Evolutionary conservation across 768 basidiomycete genomes (phyloP).

Genomic region (Cystofilobasidium bisporidii): DNA sequence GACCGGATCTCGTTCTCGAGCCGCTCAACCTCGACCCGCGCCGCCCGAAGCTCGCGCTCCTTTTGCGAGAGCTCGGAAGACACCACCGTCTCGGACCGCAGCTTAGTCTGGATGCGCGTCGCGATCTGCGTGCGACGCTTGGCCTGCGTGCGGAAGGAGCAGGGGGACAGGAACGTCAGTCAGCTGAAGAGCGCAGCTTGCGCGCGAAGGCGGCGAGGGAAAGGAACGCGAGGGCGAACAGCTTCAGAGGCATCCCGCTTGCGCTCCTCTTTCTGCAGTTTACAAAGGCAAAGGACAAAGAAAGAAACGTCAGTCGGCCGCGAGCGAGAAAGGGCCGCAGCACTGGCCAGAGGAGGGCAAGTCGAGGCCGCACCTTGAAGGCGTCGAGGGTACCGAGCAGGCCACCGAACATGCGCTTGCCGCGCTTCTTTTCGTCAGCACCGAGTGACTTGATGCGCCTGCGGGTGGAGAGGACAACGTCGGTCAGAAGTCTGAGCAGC

Average conservation of each 20-base stretch:
- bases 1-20: conserved; percentile 13
- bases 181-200: conserved; percentile 12
- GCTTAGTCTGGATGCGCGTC: conserved; percentile 24
- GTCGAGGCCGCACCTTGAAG: conserved; percentile 21
- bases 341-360: no score
- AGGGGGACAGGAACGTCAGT: not conserved
- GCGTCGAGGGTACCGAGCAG: conserved; percentile 22
- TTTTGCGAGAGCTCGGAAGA: conserved; percentile 15
- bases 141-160: not conserved
- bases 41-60: conserved; percentile 5
- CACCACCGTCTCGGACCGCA: conserved; percentile 17
- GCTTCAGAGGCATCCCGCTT: conserved; percentile 24
- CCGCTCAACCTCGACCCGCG: conserved; percentile 6
- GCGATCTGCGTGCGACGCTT: conserved; percentile 22
- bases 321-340: no score
- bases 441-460: conserved; percentile 22
- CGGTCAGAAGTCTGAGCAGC: no score
- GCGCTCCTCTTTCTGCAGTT: conserved; percentile 22
- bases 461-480: not conserved
- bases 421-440: conserved; percentile 27
- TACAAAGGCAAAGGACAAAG: no score
- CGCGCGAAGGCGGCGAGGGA: not conserved
- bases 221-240: not conserved
- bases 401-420: conserved; percentile 22
- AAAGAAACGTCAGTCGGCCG: not conserved